Percentiles rank a stretch among this genome's conserved stretches.
Evolutionary conservation across 2,329 filamentous ascomycete genomes (phyloP).

Genomic region (Penicillium sp.): DNA sequence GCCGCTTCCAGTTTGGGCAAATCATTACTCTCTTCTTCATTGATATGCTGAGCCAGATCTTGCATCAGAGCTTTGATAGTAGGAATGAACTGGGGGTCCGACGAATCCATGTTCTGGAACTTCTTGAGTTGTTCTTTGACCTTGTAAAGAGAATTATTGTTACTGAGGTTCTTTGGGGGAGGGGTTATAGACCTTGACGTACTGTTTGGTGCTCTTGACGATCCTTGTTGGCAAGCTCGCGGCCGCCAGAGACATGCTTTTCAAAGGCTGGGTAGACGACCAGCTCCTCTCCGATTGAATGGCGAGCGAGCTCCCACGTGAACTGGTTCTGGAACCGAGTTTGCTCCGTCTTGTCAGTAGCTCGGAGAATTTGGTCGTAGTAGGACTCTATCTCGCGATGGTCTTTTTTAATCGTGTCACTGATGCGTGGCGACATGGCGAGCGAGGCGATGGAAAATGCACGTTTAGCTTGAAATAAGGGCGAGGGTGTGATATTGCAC

Average conservation of each 20-base stretch:
- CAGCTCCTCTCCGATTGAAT: slow-evolving; percentile 53
- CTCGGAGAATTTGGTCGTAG: slow-evolving; percentile 45
- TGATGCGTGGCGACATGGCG: slow-evolving; percentile 17
- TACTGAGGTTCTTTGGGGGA: neutral
- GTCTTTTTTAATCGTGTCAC: slow-evolving; percentile 42
- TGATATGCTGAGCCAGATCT: slow-evolving; percentile 49
- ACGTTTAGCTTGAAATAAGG: too few relatives aligned
- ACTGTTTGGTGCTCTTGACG: slow-evolving; percentile 46
- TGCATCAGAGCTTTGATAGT: slow-evolving; percentile 47
- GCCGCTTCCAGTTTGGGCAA: slow-evolving; percentile 50
- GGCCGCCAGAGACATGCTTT: slow-evolving; percentile 47
- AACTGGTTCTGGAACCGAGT: slow-evolving; percentile 51
- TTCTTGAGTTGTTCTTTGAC: slow-evolving; percentile 53
- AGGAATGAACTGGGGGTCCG: slow-evolving; percentile 43
- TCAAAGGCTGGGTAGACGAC: slow-evolving; percentile 57
- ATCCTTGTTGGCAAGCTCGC: slow-evolving; percentile 50
- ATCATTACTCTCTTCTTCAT: slow-evolving; percentile 53
- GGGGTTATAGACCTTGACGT: neutral
- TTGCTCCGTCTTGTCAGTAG: slow-evolving; percentile 37
- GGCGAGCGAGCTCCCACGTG: slow-evolving; percentile 53
- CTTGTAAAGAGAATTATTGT: slow-evolving; percentile 30
- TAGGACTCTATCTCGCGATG: slow-evolving; percentile 44
- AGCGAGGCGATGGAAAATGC: too few relatives aligned
- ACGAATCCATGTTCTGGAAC: slow-evolving; percentile 50
- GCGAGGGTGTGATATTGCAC: too few relatives aligned